Conservation (phyloP, 352 stramenopile genomes). For the Phytophthora crassamura region DNA sequence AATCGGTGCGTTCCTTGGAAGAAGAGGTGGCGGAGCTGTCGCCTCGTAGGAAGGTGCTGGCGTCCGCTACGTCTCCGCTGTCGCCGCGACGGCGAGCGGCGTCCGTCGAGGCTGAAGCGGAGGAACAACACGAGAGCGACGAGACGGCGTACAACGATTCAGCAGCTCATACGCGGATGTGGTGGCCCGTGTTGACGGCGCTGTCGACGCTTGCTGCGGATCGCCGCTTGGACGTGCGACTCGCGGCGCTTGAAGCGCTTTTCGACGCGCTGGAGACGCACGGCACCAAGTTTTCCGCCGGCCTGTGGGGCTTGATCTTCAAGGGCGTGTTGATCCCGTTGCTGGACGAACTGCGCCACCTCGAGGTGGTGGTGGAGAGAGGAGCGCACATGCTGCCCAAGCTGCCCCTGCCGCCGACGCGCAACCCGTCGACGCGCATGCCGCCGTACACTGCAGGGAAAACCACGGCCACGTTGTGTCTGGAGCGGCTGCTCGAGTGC, state of each 20-base stretch:
- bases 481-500: conserved; percentile 68
- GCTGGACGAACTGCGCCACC: conserved; percentile 75
- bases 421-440: conserved; percentile 32
- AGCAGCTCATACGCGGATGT: conserved; percentile 72
- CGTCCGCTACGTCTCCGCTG: conserved; percentile 17
- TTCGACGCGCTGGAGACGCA: conserved; percentile 78
- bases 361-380: conserved; percentile 70
- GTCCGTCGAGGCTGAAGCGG: conserved; percentile 34
- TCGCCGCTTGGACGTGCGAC: conserved; percentile 87
- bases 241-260: conserved; percentile 73
- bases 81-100: conserved; percentile 41
- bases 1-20: conserved; percentile 62
- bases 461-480: conserved; percentile 69
- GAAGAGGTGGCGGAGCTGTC: conserved; percentile 66
- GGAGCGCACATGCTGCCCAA: conserved; percentile 45
- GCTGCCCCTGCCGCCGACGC: conserved; percentile 36
- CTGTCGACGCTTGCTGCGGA: conserved; percentile 95
- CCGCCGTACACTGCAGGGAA: conserved; percentile 49
- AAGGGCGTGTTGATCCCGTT: conserved; percentile 88
- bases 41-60: conserved; percentile 22
- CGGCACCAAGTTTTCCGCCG: conserved; percentile 72
- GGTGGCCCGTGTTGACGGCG: conserved; percentile 97
- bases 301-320: conserved; percentile 87
- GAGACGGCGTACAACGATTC: conserved; percentile 72
- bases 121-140: conserved; percentile 12